Conservation (phyloP, 2,329 filamentous ascomycete genomes). For the Monosporascus sp. region DNA sequence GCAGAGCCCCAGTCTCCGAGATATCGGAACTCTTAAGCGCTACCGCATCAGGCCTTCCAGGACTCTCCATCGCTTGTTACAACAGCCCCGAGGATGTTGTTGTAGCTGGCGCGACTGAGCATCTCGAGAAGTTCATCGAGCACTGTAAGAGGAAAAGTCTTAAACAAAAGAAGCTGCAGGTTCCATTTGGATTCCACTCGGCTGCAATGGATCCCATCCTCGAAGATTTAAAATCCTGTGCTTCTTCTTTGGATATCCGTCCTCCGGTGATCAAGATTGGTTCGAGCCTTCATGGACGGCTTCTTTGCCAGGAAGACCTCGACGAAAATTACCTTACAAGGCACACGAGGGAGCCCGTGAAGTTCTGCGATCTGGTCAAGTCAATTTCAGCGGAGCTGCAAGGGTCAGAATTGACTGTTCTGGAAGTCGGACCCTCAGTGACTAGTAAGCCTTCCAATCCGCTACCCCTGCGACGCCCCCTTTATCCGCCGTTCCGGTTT, state of each 20-base stretch:
- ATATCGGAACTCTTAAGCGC: constrained; percentile 5
- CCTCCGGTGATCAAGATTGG: constrained; percentile 6
- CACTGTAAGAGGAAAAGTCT: constrained; percentile 11
- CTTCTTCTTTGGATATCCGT: background rate
- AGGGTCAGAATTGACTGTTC: constrained; percentile 3
- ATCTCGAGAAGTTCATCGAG: constrained; percentile 11
- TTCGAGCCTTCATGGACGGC: constrained; percentile 11
- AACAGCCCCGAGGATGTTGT: constrained; percentile 27
- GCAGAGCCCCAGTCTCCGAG: constrained; percentile 5
- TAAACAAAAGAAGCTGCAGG: constrained; percentile 20
- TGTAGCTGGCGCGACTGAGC: constrained; percentile 18
- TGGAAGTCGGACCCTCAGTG: constrained; percentile 16
- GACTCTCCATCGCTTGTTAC: constrained; percentile 23
- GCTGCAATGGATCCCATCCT: constrained; percentile 22
- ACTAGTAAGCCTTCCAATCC: constrained; percentile 8
- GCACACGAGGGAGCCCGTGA: constrained; percentile 21
- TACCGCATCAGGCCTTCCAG: background rate
- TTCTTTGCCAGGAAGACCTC: constrained; percentile 1
- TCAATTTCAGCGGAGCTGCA: constrained; percentile 3
- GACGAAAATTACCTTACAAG: constrained; percentile 11
- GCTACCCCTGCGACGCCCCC: background rate
- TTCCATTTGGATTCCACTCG: constrained; percentile 27
- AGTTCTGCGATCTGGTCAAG: constrained; percentile 15
- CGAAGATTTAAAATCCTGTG: constrained; percentile 6
- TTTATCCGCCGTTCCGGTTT: background rate